Evolutionary conservation across 805 yeast genomes (phyloP), one percentile per base, ranked within the genome.

Genomic region (Yarrowia sp.): DNA sequence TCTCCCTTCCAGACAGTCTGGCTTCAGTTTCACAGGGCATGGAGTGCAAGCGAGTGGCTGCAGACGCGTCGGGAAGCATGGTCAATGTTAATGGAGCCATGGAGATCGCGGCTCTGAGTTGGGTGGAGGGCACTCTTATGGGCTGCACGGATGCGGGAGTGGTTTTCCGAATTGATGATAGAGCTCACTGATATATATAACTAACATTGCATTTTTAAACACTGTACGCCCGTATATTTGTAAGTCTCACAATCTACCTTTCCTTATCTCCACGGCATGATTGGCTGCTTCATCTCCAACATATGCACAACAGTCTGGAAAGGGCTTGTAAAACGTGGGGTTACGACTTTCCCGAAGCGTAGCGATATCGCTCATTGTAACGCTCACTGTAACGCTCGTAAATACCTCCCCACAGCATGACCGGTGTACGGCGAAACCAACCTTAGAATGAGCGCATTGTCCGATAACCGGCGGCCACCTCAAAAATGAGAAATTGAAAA

Each of bases 121-220:
- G 61, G 61, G 47, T 39, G 11, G 47, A 31, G 0, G 47, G 33
- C 4, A 31, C 22, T 1, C 47, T 55, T 8, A 41, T 41, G 61
- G 61, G 61, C 1, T 55, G 47, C n/a, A 55, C 61, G 3, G 61
- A 55, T 31, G 38, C 38, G 17, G 61, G 61, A 9, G 61, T 55
- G 3, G 61, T n/a, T 28, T 55, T 55, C 42, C 45, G 42, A 1
- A 11, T 55, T n/a, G 36, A 53, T 22, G 39, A 33, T 2, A n/a
- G 44, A 41, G 4, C 14, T n/a, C 14, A 18, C 13, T 18, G 8
- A 22, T 17, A 50, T n/a, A 51, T 8, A 48, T 7, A 48, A 48
- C 61, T 51, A 51, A 51, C 61, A 48, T 33, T 48, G n/a, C 15
- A 9, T n/a, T 14, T 14, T 14, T 14, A 42, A 18, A 15, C 50